Percentiles rank a stretch among this genome's conserved stretches.
Conservation (phyloP, 2,329 filamentous ascomycete genomes). For the Sporothrix euskadiensis region DNA sequence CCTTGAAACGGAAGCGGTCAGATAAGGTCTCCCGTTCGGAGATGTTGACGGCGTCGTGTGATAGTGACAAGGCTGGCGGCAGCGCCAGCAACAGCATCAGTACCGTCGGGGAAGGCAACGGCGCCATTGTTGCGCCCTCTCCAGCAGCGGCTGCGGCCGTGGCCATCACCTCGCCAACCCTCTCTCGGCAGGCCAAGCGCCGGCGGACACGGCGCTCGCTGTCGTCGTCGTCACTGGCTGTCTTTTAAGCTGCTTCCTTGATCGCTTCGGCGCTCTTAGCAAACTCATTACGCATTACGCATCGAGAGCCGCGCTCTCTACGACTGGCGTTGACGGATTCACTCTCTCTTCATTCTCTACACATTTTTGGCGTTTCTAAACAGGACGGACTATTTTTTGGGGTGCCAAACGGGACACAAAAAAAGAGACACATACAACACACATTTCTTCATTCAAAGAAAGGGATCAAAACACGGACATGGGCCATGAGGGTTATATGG, state of each 20-base stretch:
- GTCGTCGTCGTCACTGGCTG: conserved; percentile 31
- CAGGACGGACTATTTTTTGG: background rate
- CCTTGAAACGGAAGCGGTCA: conserved; percentile 40
- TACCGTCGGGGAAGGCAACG: background rate
- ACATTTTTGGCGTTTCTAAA: background rate
- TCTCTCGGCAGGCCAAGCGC: conserved; percentile 40
- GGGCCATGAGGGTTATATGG: background rate
- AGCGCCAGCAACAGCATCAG: background rate
- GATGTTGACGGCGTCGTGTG: conserved; percentile 46
- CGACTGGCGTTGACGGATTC: conserved; percentile 4
- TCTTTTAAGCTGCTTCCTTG: conserved; percentile 16
- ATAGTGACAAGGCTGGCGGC: conserved; percentile 38
- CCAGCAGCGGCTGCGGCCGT: conserved; percentile 21
- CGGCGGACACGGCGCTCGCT: conserved; percentile 33
- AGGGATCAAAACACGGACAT: background rate
- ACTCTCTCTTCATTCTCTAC: background rate
- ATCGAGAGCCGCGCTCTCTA: background rate
- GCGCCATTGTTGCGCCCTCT: background rate
- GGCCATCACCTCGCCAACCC: conserved; percentile 33
- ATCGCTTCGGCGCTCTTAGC: background rate
- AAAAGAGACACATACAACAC: background rate
- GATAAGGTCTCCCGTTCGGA: conserved; percentile 44
- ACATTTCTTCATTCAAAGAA: background rate
- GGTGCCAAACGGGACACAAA: background rate
- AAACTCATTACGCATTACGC: background rate